Percentiles rank a stretch among this genome's conserved stretches.
phyloP scores from a whole-genome alignment of 306 rosid genomes.

The Fagus sylvatica region DNA sequence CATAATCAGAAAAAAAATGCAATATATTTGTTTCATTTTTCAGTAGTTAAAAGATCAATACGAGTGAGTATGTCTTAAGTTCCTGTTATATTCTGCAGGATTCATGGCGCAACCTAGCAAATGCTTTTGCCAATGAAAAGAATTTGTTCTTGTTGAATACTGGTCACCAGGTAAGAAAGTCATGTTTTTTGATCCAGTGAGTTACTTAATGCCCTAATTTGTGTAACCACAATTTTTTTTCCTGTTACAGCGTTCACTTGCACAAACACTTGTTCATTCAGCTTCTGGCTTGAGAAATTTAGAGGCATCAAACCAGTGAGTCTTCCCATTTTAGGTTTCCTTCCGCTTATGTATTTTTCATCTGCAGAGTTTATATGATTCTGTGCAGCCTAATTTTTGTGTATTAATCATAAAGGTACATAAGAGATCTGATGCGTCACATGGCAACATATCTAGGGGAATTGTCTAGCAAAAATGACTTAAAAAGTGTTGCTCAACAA shows the following conservation, averaged over 20 bases:
- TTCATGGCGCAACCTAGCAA: slow-evolving; percentile 87
- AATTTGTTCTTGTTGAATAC: slow-evolving; percentile 61
- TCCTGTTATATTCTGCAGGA: slow-evolving; percentile 49
- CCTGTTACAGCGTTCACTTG: slow-evolving; percentile 76
- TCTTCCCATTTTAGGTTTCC: slow-evolving; percentile 23
- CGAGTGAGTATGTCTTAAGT: slow-evolving; percentile 23
- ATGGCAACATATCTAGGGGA: slow-evolving; percentile 68
- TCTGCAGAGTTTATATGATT: slow-evolving; percentile 11
- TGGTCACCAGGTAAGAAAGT: slow-evolving; percentile 68
- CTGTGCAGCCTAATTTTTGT: slow-evolving; percentile 18
- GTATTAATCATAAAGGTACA: slow-evolving; percentile 48
- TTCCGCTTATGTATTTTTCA: not conserved
- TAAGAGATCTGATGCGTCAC: slow-evolving; percentile 77
- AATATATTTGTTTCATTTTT: not conserved
- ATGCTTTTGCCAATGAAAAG: slow-evolving; percentile 74
- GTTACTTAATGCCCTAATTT: slow-evolving; percentile 18
- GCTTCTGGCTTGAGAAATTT: slow-evolving; percentile 70
- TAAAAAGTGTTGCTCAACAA: slow-evolving; percentile 75
- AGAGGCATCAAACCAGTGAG: slow-evolving; percentile 84
- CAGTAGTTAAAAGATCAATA: not conserved
- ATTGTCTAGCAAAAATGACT: slow-evolving; percentile 67
- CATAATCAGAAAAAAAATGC: not conserved
- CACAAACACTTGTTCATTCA: slow-evolving; percentile 86
- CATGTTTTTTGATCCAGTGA: slow-evolving; percentile 12
- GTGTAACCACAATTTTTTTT: slow-evolving; percentile 25